These are phyloP conservation scores for Gossypium rotundifolium DNA, from an alignment of 345 rosid genomes.

Conservation along the genomic window DNA sequence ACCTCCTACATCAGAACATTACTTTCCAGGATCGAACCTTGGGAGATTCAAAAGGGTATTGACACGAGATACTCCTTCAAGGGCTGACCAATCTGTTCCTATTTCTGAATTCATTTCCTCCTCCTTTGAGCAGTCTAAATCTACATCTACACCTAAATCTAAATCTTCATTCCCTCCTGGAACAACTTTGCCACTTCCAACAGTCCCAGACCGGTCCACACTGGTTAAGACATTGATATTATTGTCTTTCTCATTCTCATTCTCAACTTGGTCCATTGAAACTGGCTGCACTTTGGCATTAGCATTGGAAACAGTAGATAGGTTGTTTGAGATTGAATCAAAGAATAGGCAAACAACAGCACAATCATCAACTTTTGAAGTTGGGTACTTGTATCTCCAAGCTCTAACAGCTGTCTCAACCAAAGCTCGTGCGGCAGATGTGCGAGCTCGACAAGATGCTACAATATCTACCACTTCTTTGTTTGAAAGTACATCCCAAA, in stretches of 20 bases:
- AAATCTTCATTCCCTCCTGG: conserved; percentile 32
- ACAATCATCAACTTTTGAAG: conserved; percentile 92
- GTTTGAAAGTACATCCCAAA: conserved; percentile 96
- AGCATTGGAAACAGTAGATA: conserved; percentile 42
- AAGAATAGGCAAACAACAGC: conserved; percentile 94
- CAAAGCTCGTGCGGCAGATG: conserved; percentile 67
- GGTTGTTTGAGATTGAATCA: conserved; percentile 29
- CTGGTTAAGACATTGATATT: conserved; percentile 19
- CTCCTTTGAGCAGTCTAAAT: conserved; percentile 25
- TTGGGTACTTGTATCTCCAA: conserved; percentile 89
- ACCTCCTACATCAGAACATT: not conserved
- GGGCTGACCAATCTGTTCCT: conserved; percentile 77
- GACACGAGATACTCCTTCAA: conserved; percentile 93
- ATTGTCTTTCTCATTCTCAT: conserved; percentile 25
- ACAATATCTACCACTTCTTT: conserved; percentile 79
- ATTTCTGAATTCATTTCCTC: conserved; percentile 38
- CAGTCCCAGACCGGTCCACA: conserved; percentile 35
- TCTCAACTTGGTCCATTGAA: conserved; percentile 21
- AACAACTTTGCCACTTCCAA: conserved; percentile 25
- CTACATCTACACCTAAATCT: conserved; percentile 17
- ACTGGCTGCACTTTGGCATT: conserved; percentile 29
- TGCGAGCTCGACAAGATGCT: conserved; percentile 59
- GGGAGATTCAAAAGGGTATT: conserved; percentile 79
- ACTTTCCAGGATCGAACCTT: conserved; percentile 56
- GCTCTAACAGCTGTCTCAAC: conserved; percentile 81